These are phyloP conservation scores for Leccinum subgranulosum DNA, from an alignment of 768 basidiomycete species.

Conservation along the genomic window DNA sequence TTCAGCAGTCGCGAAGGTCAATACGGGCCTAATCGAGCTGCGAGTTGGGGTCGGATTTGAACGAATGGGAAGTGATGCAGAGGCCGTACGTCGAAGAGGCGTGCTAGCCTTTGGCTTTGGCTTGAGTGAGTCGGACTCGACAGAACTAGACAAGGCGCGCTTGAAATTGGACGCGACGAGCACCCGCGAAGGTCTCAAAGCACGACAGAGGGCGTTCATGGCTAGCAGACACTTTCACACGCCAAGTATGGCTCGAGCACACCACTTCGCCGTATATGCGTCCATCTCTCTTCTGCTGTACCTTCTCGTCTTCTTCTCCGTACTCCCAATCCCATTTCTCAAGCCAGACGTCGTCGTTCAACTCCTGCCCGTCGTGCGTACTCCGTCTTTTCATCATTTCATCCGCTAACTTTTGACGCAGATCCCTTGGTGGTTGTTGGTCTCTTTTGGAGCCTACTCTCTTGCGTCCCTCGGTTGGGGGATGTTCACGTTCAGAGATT, in stretches of 20 bases:
- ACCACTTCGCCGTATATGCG: slow-evolving; percentile 48
- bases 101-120: slow-evolving; percentile 82
- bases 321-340: slow-evolving; percentile 16
- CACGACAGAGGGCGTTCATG: slow-evolving; percentile 20
- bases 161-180: not conserved
- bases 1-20: slow-evolving; percentile 83
- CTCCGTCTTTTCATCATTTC: slow-evolving; percentile 50
- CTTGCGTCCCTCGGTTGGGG: slow-evolving; percentile 77
- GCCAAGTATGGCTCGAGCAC: slow-evolving; percentile 56
- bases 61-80: slow-evolving; percentile 83
- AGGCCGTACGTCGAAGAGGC: slow-evolving; percentile 76
- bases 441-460: slow-evolving; percentile 76
- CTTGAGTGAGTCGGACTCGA: slow-evolving; percentile 34
- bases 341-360: not conserved
- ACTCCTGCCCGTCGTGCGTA: slow-evolving; percentile 18
- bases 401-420: slow-evolving; percentile 21
- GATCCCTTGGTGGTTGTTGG: slow-evolving; percentile 83
- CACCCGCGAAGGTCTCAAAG: not conserved
- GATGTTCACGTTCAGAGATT: slow-evolving; percentile 68
- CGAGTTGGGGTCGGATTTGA: slow-evolving; percentile 84
- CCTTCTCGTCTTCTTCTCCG: slow-evolving; percentile 36
- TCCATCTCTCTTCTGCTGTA: slow-evolving; percentile 47
- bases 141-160: slow-evolving; percentile 12
- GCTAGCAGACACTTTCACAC: not conserved
- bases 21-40: slow-evolving; percentile 69